These are phyloP conservation scores for Triglochin maritima DNA, from an alignment of 106 monocot species.

Conservation along the genomic window DNA sequence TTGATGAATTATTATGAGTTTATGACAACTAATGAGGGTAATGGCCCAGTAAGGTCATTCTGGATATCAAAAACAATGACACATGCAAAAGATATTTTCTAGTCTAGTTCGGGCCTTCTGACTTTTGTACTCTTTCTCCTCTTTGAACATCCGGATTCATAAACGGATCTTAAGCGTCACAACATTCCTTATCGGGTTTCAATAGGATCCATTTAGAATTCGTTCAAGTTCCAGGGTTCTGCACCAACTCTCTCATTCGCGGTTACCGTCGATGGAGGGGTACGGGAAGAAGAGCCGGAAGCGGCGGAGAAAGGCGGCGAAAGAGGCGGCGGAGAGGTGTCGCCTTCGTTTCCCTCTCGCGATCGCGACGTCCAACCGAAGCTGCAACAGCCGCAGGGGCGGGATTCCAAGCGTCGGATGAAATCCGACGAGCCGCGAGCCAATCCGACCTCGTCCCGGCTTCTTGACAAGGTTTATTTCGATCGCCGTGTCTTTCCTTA, in stretches of 20 bases:
- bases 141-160: no score
- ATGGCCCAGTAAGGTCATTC: no score
- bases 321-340: neutral
- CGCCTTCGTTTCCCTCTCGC: neutral
- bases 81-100: no score
- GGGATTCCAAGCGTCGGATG: conserved; percentile 1
- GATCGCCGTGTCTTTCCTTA: neutral
- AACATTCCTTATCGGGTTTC: neutral
- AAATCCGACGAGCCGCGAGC: neutral
- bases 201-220: no score
- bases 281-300: conserved; percentile 2
- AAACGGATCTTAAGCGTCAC: neutral
- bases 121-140: no score
- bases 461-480: conserved; percentile 9
- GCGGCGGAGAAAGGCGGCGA: neutral
- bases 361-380: neutral
- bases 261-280: conserved; percentile 4
- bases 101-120: no score
- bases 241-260: no score
- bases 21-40: no score
- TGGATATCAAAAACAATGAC: no score
- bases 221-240: no score
- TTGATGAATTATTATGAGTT: no score
- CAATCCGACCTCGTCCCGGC: conserved; percentile 3
- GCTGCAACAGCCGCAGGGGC: neutral